Percentiles rank a stretch among this genome's conserved stretches.
These are phyloP conservation scores for California macrophylla DNA, from an alignment of 441 rosid genomes.

Conservation along the genomic window DNA sequence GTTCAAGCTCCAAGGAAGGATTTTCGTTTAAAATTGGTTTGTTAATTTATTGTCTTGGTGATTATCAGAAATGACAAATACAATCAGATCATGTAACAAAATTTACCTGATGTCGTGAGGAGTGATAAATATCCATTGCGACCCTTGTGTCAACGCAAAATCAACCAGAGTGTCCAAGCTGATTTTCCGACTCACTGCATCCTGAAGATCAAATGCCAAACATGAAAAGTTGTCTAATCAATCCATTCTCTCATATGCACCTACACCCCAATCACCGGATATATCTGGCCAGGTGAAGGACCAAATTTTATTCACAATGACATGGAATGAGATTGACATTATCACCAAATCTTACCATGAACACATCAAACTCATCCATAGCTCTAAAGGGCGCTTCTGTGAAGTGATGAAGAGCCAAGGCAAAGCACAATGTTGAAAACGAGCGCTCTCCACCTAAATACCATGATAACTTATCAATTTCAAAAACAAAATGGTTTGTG, in stretches of 20 bases:
- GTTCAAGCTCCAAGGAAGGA: not conserved
- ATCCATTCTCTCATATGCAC: not conserved
- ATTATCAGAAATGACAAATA: not conserved
- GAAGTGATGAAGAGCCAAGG: conserved; percentile 84
- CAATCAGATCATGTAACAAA: conserved; percentile 1
- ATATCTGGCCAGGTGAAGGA: conserved; percentile 8
- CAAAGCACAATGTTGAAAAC: conserved; percentile 93
- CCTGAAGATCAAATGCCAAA: conserved; percentile 38
- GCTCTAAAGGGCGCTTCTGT: conserved; percentile 94
- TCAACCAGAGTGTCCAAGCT: conserved; percentile 82
- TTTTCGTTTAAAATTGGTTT: not conserved
- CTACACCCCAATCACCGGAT: conserved; percentile 1
- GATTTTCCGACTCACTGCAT: conserved; percentile 90
- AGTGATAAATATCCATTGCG: conserved; percentile 94
- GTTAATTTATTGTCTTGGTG: not conserved
- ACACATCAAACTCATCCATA: conserved; percentile 98
- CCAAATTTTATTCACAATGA: not conserved
- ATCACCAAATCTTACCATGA: conserved; percentile 51
- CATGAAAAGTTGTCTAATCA: not conserved
- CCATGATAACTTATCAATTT: not conserved
- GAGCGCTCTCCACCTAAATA: conserved; percentile 87
- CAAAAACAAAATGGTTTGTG: not conserved
- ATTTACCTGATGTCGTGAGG: conserved; percentile 90
- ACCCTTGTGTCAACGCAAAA: conserved; percentile 72
- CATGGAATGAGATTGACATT: conserved; percentile 1